These are phyloP conservation scores for Colletotrichum lentis DNA, from an alignment of 2,329 filamentous ascomycete genomes.

Conservation along the genomic window DNA sequence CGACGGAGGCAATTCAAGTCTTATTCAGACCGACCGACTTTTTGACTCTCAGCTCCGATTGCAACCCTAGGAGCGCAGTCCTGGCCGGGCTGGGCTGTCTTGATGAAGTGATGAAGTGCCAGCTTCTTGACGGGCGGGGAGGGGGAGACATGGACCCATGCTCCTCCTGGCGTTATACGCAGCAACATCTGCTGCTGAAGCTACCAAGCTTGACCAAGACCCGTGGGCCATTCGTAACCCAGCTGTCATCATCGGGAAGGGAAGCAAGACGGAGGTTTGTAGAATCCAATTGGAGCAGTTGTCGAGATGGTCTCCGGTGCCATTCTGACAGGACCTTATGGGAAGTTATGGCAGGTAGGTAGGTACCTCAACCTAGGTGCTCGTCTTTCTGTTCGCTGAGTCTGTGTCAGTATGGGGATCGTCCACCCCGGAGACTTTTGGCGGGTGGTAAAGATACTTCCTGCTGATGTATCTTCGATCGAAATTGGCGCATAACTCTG, in stretches of 20 bases:
- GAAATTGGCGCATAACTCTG: not conserved
- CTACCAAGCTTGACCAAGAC: not conserved
- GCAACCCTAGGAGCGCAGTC: not conserved
- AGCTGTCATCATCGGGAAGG: not conserved
- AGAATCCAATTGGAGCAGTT: not conserved
- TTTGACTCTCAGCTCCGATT: not conserved
- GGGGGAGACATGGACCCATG: not conserved
- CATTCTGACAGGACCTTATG: not conserved
- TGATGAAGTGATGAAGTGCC: not conserved
- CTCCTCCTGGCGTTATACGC: not conserved
- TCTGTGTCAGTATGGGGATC: constrained; percentile 5
- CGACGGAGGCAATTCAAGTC: not conserved
- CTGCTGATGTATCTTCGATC: not conserved
- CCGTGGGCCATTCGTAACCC: not conserved
- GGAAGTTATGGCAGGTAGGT: not conserved
- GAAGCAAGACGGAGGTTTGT: not conserved
- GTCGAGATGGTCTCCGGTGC: not conserved
- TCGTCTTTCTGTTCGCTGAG: not conserved
- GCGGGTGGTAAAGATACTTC: not conserved
- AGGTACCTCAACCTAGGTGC: too few species aligned
- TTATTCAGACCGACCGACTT: not conserved
- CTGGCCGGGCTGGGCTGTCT: not conserved
- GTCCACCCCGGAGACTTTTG: not conserved
- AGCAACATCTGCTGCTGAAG: not conserved
- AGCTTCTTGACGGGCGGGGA: not conserved